Evolutionary conservation across 768 basidiomycete genomes (phyloP).

Genomic region (Mycena leptocephala): DNA sequence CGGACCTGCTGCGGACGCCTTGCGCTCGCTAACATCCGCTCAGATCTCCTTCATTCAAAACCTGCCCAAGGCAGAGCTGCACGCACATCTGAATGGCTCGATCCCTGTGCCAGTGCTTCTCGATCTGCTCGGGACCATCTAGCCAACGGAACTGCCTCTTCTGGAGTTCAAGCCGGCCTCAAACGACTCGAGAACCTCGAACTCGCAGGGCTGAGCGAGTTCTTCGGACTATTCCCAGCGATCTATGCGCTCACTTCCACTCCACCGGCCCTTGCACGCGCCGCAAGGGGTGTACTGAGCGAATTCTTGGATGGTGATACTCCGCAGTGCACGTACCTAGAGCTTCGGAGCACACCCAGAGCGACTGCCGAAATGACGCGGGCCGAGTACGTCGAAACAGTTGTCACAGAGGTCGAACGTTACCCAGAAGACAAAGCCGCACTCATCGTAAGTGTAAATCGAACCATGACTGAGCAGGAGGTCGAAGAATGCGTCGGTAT

Average conservation of each 20-base stretch:
- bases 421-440: slow-evolving; percentile 68
- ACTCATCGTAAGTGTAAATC: slow-evolving; percentile 82
- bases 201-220: slow-evolving; percentile 56
- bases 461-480: slow-evolving; percentile 71
- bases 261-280: slow-evolving; percentile 66
- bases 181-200: slow-evolving; percentile 58
- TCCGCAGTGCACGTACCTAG: slow-evolving; percentile 81
- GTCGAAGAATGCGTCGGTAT: slow-evolving; percentile 72
- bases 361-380: slow-evolving; percentile 72
- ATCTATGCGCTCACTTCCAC: slow-evolving; percentile 86
- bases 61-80: slow-evolving; percentile 86
- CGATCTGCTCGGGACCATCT: slow-evolving; percentile 11
- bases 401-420: slow-evolving; percentile 75
- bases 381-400: slow-evolving; percentile 73
- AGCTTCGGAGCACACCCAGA: slow-evolving; percentile 88
- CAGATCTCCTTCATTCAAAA: slow-evolving; percentile 74
- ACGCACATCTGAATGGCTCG: slow-evolving; percentile 20
- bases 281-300: slow-evolving; percentile 76
- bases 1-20: slow-evolving; percentile 4
- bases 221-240: slow-evolving; percentile 59
- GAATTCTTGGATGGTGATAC: slow-evolving; percentile 68
- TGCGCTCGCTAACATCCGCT: slow-evolving; percentile 18
- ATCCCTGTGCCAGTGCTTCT: slow-evolving; percentile 14
- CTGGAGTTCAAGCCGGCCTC: slow-evolving; percentile 48
- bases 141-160: not conserved